phyloP scores from a whole-genome alignment of 495 filamentous ascomycete genomes.

The Terfezia claveryi region DNA sequence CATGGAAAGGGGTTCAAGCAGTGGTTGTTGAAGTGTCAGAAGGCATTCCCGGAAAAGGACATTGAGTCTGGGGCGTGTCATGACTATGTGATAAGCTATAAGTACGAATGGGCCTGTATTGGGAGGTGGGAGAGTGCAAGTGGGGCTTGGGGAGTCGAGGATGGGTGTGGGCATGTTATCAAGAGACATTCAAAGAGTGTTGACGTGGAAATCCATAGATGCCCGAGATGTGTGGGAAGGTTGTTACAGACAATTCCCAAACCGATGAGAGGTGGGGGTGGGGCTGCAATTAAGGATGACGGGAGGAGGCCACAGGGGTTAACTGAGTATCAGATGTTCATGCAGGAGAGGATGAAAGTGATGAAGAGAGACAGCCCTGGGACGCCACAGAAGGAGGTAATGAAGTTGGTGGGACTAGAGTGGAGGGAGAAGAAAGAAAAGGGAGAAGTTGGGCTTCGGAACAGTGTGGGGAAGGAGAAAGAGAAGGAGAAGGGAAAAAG shows the following conservation, averaged over 20 bases:
- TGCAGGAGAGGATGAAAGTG: slow-evolving; percentile 38
- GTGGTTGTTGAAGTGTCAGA: slow-evolving; percentile 19
- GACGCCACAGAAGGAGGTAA: slow-evolving; percentile 39
- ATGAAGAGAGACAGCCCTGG: slow-evolving; percentile 32
- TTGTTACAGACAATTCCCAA: slow-evolving; percentile 62
- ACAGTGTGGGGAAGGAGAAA: slow-evolving; percentile 1
- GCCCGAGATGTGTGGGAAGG: slow-evolving; percentile 43
- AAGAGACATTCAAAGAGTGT: slow-evolving; percentile 71
- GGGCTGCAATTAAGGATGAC: neutral
- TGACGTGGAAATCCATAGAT: slow-evolving; percentile 38
- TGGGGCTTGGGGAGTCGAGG: too few species aligned
- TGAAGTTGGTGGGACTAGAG: slow-evolving; percentile 32
- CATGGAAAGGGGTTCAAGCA: neutral
- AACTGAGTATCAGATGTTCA: slow-evolving; percentile 42
- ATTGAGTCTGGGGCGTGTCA: slow-evolving; percentile 73
- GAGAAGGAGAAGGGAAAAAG: neutral
- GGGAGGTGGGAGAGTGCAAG: neutral
- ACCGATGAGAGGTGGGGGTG: slow-evolving; percentile 22
- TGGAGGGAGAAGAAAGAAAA: slow-evolving; percentile 25
- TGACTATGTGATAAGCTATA: slow-evolving; percentile 66
- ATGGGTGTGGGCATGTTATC: slow-evolving; percentile 37
- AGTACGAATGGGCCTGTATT: slow-evolving; percentile 69
- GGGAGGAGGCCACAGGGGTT: neutral
- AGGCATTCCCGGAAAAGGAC: slow-evolving; percentile 26
- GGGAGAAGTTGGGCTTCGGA: neutral